Evolutionary conservation across 139 green algal genomes (phyloP).

Genomic region (Monoraphidium neglectum): DNA sequence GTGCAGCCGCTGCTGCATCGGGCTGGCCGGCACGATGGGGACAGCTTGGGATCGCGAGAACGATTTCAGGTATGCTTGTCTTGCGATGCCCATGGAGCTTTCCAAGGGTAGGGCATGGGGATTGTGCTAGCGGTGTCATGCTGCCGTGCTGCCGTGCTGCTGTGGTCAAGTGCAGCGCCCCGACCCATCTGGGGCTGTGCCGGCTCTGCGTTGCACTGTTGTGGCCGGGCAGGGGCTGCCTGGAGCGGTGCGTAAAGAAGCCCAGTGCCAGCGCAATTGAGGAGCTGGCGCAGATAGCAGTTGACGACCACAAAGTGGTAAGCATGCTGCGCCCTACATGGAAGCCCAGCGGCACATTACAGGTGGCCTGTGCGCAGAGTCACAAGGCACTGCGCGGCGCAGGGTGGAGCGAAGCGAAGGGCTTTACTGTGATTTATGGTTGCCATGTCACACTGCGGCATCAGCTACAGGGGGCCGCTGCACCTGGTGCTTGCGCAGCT

Average conservation of each 20-base stretch:
- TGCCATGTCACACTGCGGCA: neutral
- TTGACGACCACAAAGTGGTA: conserved; percentile 50
- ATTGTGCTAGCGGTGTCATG: too few species aligned
- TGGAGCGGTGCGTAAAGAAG: conserved; percentile 40
- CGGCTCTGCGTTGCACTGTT: conserved; percentile 44
- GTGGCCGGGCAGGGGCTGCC: conserved; percentile 7
- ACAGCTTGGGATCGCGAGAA: too few species aligned
- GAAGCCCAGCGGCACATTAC: neutral
- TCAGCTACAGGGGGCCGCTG: neutral
- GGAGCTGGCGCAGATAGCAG: conserved; percentile 33
- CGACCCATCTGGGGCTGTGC: neutral
- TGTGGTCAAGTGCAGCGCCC: neutral
- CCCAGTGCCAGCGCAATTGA: conserved; percentile 31
- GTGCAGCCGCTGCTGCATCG: too few species aligned
- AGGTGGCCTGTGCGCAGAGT: neutral
- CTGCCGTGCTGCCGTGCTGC: too few species aligned
- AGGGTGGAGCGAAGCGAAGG: neutral
- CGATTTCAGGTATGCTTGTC: too few species aligned
- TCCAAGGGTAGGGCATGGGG: too few species aligned
- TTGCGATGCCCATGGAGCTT: too few species aligned
- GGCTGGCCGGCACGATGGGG: too few species aligned
- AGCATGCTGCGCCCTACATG: neutral
- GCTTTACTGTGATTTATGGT: neutral
- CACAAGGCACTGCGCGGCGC: too few species aligned
- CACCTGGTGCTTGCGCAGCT: neutral